Conservation (phyloP, 495 filamentous ascomycete genomes). For the Penicillium longicatenatum region DNA sequence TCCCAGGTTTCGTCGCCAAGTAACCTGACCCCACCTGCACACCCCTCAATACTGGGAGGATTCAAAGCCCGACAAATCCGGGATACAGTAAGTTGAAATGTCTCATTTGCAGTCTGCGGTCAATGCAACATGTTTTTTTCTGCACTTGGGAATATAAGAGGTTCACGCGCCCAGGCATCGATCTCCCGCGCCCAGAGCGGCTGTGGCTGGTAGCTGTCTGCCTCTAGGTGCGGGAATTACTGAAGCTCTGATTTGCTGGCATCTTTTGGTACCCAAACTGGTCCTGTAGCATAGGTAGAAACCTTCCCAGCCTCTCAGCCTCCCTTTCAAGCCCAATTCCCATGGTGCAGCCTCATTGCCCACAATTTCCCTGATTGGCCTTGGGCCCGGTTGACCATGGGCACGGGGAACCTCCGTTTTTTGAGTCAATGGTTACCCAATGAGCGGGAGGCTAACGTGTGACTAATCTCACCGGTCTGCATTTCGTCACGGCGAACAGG, state of each 20-base stretch:
- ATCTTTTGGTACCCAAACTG: neutral
- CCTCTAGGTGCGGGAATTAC: neutral
- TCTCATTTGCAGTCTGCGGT: constrained; percentile 1
- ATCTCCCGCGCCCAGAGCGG: constrained; percentile 25
- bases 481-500: constrained; percentile 27
- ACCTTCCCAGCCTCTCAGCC: neutral
- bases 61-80: neutral
- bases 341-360: constrained; percentile 3
- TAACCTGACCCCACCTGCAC: constrained; percentile 4
- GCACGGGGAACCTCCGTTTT: constrained; percentile 2
- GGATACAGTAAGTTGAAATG: neutral
- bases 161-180: constrained; percentile 17
- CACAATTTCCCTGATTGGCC: constrained; percentile 3
- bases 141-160: neutral
- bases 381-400: neutral
- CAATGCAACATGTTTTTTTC: neutral
- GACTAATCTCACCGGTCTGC: constrained; percentile 16
- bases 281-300: neutral
- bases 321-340: neutral
- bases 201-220: constrained; percentile 18
- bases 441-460: neutral
- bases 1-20: constrained; percentile 5
- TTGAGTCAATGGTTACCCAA: neutral
- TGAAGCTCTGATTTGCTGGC: constrained; percentile 2
- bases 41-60: neutral